Evolutionary conservation across 805 yeast genomes (phyloP), one percentile per base, ranked within the genome.

Genomic region (Tetrapisispora pingtungensis): DNA sequence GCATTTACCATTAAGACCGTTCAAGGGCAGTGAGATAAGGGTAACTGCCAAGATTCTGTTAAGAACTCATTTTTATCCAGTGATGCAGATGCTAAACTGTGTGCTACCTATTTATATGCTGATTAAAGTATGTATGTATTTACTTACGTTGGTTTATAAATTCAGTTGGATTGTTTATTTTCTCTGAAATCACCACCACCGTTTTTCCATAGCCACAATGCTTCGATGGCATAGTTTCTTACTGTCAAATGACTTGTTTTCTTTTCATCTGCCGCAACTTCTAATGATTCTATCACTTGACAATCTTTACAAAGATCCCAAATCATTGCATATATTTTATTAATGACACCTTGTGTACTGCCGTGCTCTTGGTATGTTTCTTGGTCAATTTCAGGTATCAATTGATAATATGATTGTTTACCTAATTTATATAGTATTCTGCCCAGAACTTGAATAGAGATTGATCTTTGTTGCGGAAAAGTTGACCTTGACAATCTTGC

Each of bases 361-460:
- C 68, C 69, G 34, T 65, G 67, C 28, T 67, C 62, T 32, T 61
- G 65, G 26, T 66, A 63, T 3, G 66, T 64, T 28, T 61, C 61
- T 31, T 62, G 62, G 39, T 66, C 67, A 22, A 65, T 60, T 36
- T 74, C 71, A 0, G 81, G 80, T 12, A 72, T 55, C 36, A 79
- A 65, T 47, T 70, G 72, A 53, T 75, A 75, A 56, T 77, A 75
- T 46, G 78, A 73, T 44, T 74, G 71, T 46, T 68, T 69, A 1
- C 93, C 90, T 39, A 90, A 67, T 59, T 86, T 85, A 63, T 84
- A 87, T 37, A 93, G 67, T 1, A 93, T 77, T 48, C 98, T 72
- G 3, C 99, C 99, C 36, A 88, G 54, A 8, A 93, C 84, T 58
- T 84, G 85, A 30, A 89, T 80, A 7, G 96, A 87, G 12, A 93